Conservation (phyloP, 2,329 filamentous ascomycete species). For the Biscogniauxia mediterranea region DNA sequence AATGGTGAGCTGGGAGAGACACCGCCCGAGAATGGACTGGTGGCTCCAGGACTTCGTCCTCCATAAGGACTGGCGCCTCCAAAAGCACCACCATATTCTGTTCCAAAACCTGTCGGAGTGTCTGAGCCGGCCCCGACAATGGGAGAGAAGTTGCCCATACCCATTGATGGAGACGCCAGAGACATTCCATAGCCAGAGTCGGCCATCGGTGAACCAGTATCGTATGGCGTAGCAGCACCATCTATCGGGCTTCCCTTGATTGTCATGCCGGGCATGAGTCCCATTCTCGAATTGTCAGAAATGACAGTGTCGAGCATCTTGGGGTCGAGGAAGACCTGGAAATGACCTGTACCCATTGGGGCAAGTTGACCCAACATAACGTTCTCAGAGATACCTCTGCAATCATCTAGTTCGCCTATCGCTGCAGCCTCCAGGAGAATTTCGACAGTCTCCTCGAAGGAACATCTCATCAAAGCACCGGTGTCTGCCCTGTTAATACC, state of each 20-base stretch:
- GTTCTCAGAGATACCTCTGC: slow-evolving; percentile 97
- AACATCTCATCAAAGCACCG: slow-evolving; percentile 97
- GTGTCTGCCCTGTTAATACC: slow-evolving; percentile 98
- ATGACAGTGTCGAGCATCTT: slow-evolving; percentile 95
- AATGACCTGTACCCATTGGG: slow-evolving; percentile 94
- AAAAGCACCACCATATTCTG: slow-evolving; percentile 52
- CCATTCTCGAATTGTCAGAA: slow-evolving; percentile 84
- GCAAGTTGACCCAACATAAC: slow-evolving; percentile 97
- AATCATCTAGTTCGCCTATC: slow-evolving; percentile 93
- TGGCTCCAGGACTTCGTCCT: slow-evolving; percentile 66
- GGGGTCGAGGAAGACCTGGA: slow-evolving; percentile 89
- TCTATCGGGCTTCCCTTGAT: slow-evolving; percentile 72
- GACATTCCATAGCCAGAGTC: slow-evolving; percentile 64
- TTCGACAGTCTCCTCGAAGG: slow-evolving; percentile 98
- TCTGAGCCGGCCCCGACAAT: slow-evolving; percentile 76
- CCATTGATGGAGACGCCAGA: slow-evolving; percentile 56
- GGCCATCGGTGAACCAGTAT: slow-evolving; percentile 76
- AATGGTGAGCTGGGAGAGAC: slow-evolving; percentile 67
- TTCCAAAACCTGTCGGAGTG: slow-evolving; percentile 62
- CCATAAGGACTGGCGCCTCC: slow-evolving; percentile 64
- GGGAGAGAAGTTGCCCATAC: slow-evolving; percentile 68
- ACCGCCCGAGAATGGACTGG: slow-evolving; percentile 70
- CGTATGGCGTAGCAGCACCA: slow-evolving; percentile 92
- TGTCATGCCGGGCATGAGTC: slow-evolving; percentile 75
- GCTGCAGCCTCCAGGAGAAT: slow-evolving; percentile 95